These are phyloP conservation scores for Cercospora zeae-maydis DNA, from an alignment of 2,329 filamentous ascomycete species.

Conservation along the genomic window DNA sequence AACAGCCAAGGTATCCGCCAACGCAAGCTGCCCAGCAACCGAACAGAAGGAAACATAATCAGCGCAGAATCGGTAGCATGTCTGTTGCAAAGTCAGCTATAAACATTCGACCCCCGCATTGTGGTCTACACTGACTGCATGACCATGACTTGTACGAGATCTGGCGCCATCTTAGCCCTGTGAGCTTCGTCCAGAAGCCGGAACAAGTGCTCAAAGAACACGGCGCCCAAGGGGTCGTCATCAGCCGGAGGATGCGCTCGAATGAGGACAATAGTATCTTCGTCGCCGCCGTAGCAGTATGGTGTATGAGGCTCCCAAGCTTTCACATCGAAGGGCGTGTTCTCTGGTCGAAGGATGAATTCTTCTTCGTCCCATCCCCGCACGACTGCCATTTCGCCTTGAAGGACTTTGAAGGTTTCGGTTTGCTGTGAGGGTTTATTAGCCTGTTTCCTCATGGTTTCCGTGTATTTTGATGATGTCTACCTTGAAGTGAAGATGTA, in stretches of 20 bases:
- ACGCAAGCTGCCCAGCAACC: not conserved
- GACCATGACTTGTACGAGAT: conserved; percentile 1
- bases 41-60: not conserved
- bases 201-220: conserved; percentile 6
- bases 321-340: not conserved
- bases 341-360: not conserved
- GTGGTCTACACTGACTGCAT: not conserved
- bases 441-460: not conserved
- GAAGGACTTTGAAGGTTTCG: conserved; percentile 5
- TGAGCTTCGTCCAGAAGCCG: conserved; percentile 4
- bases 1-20: conserved; percentile 3
- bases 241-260: conserved; percentile 2
- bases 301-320: not conserved
- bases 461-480: too few relatives aligned
- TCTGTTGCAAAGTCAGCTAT: not conserved
- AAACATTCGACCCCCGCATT: not conserved
- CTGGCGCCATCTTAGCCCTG: conserved; percentile 1
- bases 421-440: conserved; percentile 3
- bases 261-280: conserved; percentile 2
- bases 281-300: conserved; percentile 4
- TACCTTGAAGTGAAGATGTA: conserved; percentile 10
- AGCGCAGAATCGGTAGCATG: conserved; percentile 9
- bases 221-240: not conserved
- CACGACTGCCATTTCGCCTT: not conserved
- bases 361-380: not conserved